Evolutionary conservation across 345 rosid species (phyloP).

Genomic region (Populus davidiana): DNA sequence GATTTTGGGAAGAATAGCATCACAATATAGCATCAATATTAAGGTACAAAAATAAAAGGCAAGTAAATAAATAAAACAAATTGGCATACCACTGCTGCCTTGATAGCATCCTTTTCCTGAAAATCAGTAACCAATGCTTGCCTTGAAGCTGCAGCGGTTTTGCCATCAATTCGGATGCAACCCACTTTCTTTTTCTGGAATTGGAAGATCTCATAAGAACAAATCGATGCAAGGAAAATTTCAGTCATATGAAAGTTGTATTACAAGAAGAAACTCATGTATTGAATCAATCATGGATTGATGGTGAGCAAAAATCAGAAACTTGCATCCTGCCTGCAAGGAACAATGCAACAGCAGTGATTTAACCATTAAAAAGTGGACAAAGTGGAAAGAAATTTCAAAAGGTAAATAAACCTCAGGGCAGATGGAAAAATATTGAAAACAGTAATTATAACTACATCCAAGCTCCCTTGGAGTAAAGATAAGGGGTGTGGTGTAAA

Average conservation of each 20-base stretch:
- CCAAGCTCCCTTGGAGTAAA: not conserved
- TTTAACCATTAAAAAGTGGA: not conserved
- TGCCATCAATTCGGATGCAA: constrained; percentile 90
- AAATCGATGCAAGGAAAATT: constrained; percentile 17
- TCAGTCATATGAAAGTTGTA: constrained; percentile 24
- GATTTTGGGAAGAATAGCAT: not conserved
- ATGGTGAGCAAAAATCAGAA: constrained; percentile 91
- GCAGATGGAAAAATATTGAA: not conserved
- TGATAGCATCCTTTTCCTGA: constrained; percentile 70
- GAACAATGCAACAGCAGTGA: constrained; percentile 5
- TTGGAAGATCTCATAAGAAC: constrained; percentile 21
- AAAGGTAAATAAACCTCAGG: not conserved
- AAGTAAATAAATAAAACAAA: not conserved
- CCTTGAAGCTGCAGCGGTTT: constrained; percentile 65
- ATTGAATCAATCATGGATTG: constrained; percentile 77
- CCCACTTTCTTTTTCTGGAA: constrained; percentile 85
- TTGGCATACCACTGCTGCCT: constrained; percentile 75
- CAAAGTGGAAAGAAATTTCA: not conserved
- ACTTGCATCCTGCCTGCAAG: constrained; percentile 94
- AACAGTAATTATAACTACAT: not conserved
- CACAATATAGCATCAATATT: not conserved
- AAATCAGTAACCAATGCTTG: constrained; percentile 80
- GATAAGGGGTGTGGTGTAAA: not conserved
- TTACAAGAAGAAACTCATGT: constrained; percentile 75
- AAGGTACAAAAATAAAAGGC: not conserved